Evolutionary conservation across 177 flowering plant species (phyloP), one percentile per base, ranked within the genome.

Genomic region (Tripterygium wilfordii): DNA sequence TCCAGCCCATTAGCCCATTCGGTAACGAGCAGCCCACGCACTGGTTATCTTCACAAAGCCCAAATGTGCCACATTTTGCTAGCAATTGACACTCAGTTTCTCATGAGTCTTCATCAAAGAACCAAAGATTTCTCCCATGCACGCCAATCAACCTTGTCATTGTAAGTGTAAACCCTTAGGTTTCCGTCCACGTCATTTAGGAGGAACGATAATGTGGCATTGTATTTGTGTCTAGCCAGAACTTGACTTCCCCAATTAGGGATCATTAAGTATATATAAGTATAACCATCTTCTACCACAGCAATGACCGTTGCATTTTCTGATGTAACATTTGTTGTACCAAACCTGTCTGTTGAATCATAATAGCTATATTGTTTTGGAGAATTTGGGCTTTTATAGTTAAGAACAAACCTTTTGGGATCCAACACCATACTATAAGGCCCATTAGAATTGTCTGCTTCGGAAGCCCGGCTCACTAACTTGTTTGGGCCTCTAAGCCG

Each of bases 1-100:
- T 74, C 79, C 85, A 83, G 3, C 81, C 81, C 18, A 59, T 0
- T 20, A 80, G 37, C 16, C 83, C 87, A 4, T 43, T 63, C 2
- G 68, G 52, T 0, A 48, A 41, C 1, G 81, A 83, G 43, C 91
- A 83, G 1, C 75, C 85, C 7, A 78, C 83, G 39, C 87, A 83
- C 43, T 66, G 74, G 42, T 53, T 60, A 6, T 67, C 67, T 51
- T 70, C 79, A 45, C 87, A 83, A 1, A 80, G 57, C 30, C 87
- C 87, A 8, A 78, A 56, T 0, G 46, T 39, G 3, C 87, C 87
- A 45, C 85, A 83, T 35, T 56, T 49, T 28, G 42, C 64, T 0
- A 87, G 87, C 39, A 69, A 21, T 8, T 61, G 63, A 31, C 78
- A 73, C 56, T 58, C 75, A 9, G 29, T 42, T 2, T 42, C 61